Percentiles rank a stretch among this genome's conserved stretches.
These are phyloP conservation scores for Thielaviopsis populi DNA, from an alignment of 2,329 filamentous ascomycete species.

Conservation along the genomic window DNA sequence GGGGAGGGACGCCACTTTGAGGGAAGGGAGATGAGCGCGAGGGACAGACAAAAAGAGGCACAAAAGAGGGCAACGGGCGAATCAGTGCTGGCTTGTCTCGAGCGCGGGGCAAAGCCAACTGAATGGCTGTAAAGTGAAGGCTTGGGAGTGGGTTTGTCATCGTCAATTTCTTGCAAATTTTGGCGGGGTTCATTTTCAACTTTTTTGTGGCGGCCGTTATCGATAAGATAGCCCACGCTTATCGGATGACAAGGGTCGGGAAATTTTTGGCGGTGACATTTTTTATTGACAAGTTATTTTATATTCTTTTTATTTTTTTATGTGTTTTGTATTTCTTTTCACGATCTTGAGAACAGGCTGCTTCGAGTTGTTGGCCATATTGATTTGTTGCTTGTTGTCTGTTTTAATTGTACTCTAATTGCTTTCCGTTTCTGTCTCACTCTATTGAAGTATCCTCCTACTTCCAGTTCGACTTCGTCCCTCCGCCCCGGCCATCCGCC, in stretches of 20 bases:
- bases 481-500: not conserved
- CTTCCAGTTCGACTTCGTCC: not conserved
- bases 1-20: conserved; percentile 55
- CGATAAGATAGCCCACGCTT: conserved; percentile 14
- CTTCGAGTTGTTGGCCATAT: not conserved
- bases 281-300: not conserved
- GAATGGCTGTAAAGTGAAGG: not conserved
- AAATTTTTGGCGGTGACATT: not conserved
- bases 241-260: not conserved
- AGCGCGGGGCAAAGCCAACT: not conserved
- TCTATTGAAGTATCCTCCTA: not conserved
- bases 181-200: conserved; percentile 17
- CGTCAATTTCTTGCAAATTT: conserved; percentile 5
- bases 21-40: not conserved
- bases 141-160: not conserved
- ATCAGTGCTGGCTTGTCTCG: not conserved
- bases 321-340: not conserved
- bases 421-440: not conserved
- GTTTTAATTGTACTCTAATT: not conserved
- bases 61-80: not conserved
- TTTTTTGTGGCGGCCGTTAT: conserved; percentile 22
- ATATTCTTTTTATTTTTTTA: not conserved
- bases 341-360: too few species aligned
- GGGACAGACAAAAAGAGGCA: not conserved
- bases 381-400: not conserved